Evolutionary conservation across 2,329 filamentous ascomycete genomes (phyloP).

Genomic region (Penicillium sp.): DNA sequence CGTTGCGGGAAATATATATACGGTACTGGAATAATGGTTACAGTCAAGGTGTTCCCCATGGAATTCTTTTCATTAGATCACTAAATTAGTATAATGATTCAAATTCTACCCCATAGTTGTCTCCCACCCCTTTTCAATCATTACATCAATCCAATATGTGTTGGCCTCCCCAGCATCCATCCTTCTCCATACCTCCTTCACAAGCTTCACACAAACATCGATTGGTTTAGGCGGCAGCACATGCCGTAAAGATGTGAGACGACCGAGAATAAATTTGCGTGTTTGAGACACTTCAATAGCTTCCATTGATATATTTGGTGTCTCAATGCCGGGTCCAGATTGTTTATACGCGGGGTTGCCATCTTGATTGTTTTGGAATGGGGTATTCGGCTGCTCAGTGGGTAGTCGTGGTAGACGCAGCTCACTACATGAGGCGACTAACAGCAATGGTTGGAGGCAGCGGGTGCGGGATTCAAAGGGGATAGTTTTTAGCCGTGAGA

Average conservation of each 20-base stretch:
- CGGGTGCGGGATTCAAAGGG: constrained; percentile 55
- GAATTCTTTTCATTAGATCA: no score
- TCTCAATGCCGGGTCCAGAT: constrained; percentile 9
- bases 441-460: constrained; percentile 54
- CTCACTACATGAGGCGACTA: constrained; percentile 53
- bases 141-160: constrained; percentile 57
- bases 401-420: constrained; percentile 46
- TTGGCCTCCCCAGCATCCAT: constrained; percentile 49
- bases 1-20: no score
- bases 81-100: no score
- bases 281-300: constrained; percentile 50
- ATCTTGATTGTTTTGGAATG: not conserved
- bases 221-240: constrained; percentile 55
- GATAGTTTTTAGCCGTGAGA: constrained; percentile 51
- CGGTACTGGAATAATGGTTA: no score
- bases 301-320: constrained; percentile 32
- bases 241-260: constrained; percentile 48
- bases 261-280: constrained; percentile 50
- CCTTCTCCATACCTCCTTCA: constrained; percentile 54
- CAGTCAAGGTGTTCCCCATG: no score
- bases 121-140: constrained; percentile 58
- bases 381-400: not conserved
- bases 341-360: constrained; percentile 27
- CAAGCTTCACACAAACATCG: constrained; percentile 49
- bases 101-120: constrained; percentile 51